Conservation (phyloP, 2,329 filamentous ascomycete species). For the Penicillium sp. region DNA sequence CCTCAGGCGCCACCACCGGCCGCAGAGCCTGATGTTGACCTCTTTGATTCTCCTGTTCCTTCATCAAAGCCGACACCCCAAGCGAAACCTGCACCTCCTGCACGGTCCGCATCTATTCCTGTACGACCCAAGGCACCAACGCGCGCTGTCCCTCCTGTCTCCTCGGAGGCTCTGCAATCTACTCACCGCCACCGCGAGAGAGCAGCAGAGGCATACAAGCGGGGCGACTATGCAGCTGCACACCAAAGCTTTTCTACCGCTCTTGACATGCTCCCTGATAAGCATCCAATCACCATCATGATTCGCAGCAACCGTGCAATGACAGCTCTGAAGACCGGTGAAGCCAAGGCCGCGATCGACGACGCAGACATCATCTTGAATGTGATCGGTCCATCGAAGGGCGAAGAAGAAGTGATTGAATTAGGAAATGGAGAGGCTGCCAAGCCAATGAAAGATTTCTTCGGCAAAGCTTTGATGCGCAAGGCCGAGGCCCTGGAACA, state of each 20-base stretch:
- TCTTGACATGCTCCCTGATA: constrained; percentile 68
- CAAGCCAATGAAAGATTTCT: constrained; percentile 91
- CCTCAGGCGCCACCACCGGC: constrained; percentile 38
- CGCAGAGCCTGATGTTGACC: constrained; percentile 56
- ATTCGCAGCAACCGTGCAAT: constrained; percentile 88
- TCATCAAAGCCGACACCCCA: constrained; percentile 36
- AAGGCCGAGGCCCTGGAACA: constrained; percentile 96
- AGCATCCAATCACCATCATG: constrained; percentile 83
- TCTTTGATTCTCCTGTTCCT: constrained; percentile 56
- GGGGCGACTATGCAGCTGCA: constrained; percentile 85
- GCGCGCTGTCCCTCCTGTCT: constrained; percentile 62
- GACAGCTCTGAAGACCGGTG: constrained; percentile 86
- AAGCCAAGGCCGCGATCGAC: constrained; percentile 79
- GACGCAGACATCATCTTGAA: constrained; percentile 80
- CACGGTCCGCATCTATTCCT: constrained; percentile 47
- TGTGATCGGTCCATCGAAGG: constrained; percentile 75
- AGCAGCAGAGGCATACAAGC: constrained; percentile 88
- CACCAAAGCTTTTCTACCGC: constrained; percentile 80
- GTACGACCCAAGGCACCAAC: constrained; percentile 49
- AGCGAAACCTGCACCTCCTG: constrained; percentile 39
- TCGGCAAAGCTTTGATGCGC: constrained; percentile 86
- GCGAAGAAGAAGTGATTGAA: constrained; percentile 76
- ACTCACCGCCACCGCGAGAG: constrained; percentile 77
- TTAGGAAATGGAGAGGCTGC: constrained; percentile 62
- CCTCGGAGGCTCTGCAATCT: constrained; percentile 66